phyloP scores from a whole-genome alignment of 2,329 filamentous ascomycete species.

The Pochonia chlamydosporia region DNA sequence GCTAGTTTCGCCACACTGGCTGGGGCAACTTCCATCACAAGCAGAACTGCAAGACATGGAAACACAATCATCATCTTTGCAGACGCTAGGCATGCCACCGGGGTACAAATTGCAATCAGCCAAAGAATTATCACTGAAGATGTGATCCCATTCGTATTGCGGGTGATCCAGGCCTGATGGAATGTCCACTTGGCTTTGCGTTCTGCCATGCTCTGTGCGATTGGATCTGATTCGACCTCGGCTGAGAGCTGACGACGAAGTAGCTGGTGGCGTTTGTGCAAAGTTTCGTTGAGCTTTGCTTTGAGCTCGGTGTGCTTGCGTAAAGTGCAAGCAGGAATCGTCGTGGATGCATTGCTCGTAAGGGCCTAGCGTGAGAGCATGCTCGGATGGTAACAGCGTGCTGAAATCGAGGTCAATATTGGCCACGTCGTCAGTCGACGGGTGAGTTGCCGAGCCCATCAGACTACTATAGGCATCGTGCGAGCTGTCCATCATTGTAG shows the following conservation, averaged over 20 bases:
- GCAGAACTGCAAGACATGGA: constrained; percentile 29
- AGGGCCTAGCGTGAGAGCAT: constrained; percentile 18
- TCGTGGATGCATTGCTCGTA: constrained; percentile 23
- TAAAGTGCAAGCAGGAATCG: constrained; percentile 24
- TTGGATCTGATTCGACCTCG: neutral
- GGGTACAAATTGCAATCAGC: constrained; percentile 3
- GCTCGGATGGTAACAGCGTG: constrained; percentile 18
- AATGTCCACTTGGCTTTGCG: neutral
- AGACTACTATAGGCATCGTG: constrained; percentile 17
- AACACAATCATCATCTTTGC: constrained; percentile 22
- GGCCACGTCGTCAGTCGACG: constrained; percentile 23
- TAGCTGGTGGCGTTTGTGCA: constrained; percentile 7
- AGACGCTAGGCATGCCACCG: neutral
- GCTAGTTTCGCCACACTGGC: constrained; percentile 27
- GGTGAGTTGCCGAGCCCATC: constrained; percentile 8
- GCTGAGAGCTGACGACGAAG: neutral
- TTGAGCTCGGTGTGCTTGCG: constrained; percentile 10
- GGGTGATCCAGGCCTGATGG: constrained; percentile 6
- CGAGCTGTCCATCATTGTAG: constrained; percentile 15
- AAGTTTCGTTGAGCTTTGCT: constrained; percentile 8
- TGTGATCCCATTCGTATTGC: constrained; percentile 13
- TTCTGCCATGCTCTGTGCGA: neutral
- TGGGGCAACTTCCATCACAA: constrained; percentile 28
- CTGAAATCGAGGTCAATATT: constrained; percentile 20
- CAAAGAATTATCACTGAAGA: constrained; percentile 11